Evolutionary conservation across 2,329 filamentous ascomycete species (phyloP), one percentile per base, ranked within the genome.

Genomic region (Trichoderma sp.): DNA sequence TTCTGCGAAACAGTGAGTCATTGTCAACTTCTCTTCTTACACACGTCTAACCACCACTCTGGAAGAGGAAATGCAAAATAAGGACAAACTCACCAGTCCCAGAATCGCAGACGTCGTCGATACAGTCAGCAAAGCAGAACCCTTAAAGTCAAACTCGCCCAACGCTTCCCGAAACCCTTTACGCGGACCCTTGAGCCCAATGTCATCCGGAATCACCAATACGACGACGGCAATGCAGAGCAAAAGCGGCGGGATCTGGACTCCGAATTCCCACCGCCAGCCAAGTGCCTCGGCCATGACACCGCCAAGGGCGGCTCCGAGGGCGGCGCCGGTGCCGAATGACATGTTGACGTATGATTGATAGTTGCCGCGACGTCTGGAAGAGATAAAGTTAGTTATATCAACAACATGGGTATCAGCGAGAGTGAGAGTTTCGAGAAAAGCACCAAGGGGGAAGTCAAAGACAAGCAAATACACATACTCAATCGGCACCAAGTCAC

Each of bases 401-500:
- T 60, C 30, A 60, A 12, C 6, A 15, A 32, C n/a, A 53, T 3
- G 73, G 0, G n/a, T n/a, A n/a, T 43, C 9, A 4, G 1, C 15
- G 39, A 43, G 39, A 43, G 0, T 7, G 15, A 43, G 18, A 43
- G 39, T n/a, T 4, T 9, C 39, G n/a, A 64, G 14, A 7, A 36
- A 0, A 36, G 6, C 34, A 36, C 0, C 14, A 1, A 57, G 63
- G 43, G 26, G 14, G 11, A 32, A 21, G 6, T 1, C 18, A n/a
- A 60, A n/a, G 8, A 60, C 8, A 15, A 6, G 32, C 0, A 34
- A 47, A 32, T 18, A 5, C 5, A 83, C 83, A 79, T 84, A 90
- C 82, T 92, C 88, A 74, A 94, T 92, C 1, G 91, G 91, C 43
- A 95, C 91, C 62, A 94, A 81, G 79, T 94, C 92, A 71, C 90